Base-by-base conservation (phyloP, 2,329 filamentous ascomycete genomes). In the Monilinia vaccinii-corymbosi region DNA sequence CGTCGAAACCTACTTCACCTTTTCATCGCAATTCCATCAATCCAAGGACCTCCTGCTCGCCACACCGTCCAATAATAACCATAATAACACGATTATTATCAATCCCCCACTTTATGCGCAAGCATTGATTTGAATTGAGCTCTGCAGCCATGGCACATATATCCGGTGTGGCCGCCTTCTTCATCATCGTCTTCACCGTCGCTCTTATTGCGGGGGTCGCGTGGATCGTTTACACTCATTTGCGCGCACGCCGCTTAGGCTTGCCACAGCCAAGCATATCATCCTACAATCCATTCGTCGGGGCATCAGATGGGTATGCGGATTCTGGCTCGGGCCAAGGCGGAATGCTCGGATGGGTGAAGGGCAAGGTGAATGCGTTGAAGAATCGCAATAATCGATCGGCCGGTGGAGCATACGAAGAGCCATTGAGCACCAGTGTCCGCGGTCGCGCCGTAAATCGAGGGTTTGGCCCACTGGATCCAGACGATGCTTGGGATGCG, bases 401-500 rank as follows among this genome's bases (percentile, higher is more conserved):
- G 44, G 87, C 87, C 0, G 77, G 81, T 1, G 89, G 88, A 65
- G 86, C 86, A 50, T 91, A 91, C 76, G 88, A 91, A 66, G 77
- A 78, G 67, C 75, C 80, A 6, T 72, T 73, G 47, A 75, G 72
- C 61, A 73, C 72, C 55, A 68, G 69, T 60, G 71, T 69, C 16
- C 64, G 69, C 44, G 73, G 73, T 58, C 64, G 73, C 38, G 75
- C 75, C 49, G 75, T 77, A 59, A 77, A 79, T 58, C 74, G 81
- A 58, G 83, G 83, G 25, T 86, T 88, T 71, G 84, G 85, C 1
- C 78, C 84, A 4, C 79, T 91, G 49, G 90, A 94, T 69, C 88
- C 88, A 1, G 90, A 95, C 71, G 89, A 92, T 70, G 89, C 89
- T 2, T 96, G 91, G 91, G 89, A 94, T 75, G 75, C 88, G 64